Percentiles rank a stretch among this genome's conserved stretches.
Evolutionary conservation across 2,329 filamentous ascomycete species (phyloP).

Genomic region (Pseudogymnoascus sp.): DNA sequence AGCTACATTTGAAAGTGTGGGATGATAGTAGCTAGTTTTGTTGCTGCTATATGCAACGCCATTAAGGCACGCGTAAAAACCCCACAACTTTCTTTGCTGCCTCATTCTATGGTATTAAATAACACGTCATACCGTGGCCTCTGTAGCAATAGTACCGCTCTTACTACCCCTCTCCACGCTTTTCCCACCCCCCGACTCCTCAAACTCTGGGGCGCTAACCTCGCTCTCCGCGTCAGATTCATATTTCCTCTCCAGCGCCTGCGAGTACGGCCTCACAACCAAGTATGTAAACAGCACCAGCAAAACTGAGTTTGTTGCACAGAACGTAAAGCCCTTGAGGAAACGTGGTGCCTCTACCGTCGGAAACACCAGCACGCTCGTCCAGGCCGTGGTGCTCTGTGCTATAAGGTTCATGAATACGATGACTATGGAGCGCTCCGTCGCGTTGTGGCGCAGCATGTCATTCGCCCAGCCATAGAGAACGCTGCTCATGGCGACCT

Average conservation of each 20-base stretch:
- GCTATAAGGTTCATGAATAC: constrained; percentile 37
- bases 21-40: background rate
- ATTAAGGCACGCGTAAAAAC: background rate
- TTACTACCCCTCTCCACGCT: background rate
- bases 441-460: constrained; percentile 32
- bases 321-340: constrained; percentile 32
- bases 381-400: constrained; percentile 42
- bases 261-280: constrained; percentile 14
- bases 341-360: constrained; percentile 38
- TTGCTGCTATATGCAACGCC: background rate
- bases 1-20: background rate
- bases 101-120: background rate
- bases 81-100: background rate
- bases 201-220: background rate
- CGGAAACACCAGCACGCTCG: constrained; percentile 38
- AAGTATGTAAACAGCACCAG: constrained; percentile 23
- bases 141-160: background rate
- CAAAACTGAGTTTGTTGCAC: constrained; percentile 26
- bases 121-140: background rate
- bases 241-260: background rate
- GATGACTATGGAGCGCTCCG: constrained; percentile 35
- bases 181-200: background rate
- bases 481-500: constrained; percentile 39
- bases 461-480: constrained; percentile 42
- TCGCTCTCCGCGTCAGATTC: background rate